Base-by-base conservation (phyloP, 352 stramenopile species). In the Phytophthora sp. region DNA sequence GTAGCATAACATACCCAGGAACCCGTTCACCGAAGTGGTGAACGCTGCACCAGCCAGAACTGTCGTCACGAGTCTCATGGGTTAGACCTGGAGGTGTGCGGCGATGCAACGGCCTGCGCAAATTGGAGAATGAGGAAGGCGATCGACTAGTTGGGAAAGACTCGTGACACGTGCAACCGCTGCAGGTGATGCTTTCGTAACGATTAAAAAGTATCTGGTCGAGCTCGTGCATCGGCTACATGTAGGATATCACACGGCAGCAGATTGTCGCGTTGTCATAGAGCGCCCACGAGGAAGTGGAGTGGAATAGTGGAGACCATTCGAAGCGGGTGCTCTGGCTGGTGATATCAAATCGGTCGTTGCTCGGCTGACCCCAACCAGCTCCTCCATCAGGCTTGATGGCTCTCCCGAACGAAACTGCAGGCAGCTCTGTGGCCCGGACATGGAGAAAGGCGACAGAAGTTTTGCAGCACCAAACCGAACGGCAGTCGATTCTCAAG, bases 41-140 rank as follows among this genome's bases (percentile, higher is more conserved):
- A 59, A 9, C 2, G 12, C 23, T 27, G 31, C 38, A n/a, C 13
- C 21, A 53, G 24, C 48, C 4, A 59, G 39, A 48, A 42, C 1
- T 35, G 8, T 13, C 15, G 28, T 41, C 26, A 30, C 45, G 10
- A 48, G 27, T 24, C 26, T 17, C 46, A 66, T 66, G 7, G 23
- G 1, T 32, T 26, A 17, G 13, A 30, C 12, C 13, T 43, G 30
- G 21, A 26, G n/a, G n/a, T n/a, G n/a, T n/a, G n/a, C n/a, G n/a
- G n/a, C n/a, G n/a, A n/a, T n/a, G n/a, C n/a, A n/a, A 11, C 5
- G 7, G 28, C 0, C 7, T 0, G 27, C 35, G 44, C 13, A 49
- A 38, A 37, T 64, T 64, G 21, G 10, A 5, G 27, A 64, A 51
- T 57, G 55, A n/a, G 7, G 11, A 24, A 53, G n/a, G n/a, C n/a